Evolutionary conservation across 1,284 basidiomycete genomes (phyloP), one percentile per base, ranked within the genome.

Genomic region (Fistulina hepatica): DNA sequence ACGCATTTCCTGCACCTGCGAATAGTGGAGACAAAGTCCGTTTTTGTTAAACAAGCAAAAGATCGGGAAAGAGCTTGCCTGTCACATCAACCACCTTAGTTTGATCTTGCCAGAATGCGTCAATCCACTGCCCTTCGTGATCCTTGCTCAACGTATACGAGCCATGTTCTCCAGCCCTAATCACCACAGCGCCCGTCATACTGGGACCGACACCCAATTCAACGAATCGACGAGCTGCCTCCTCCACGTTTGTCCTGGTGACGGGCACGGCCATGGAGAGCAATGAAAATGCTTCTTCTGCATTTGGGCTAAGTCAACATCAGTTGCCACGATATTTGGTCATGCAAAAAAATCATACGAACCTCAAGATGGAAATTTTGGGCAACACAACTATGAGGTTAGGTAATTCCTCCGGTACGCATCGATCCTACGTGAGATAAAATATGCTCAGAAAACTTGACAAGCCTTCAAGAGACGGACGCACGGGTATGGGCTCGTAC

Each of bases 401-500:
- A n/a, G 74, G 69, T 4, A 92, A 59, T 52, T 92, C 81, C 45
- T 73, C 78, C 22, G 85, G 85, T 16, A 81, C 55, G 52, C 90
- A 94, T 48, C 78, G 70, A 51, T 81, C 69, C 84, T 89, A 19
- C 10, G 19, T 53, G 37, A 48, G 44, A 46, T 3, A 33, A 13
- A 34, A 22, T n/a, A 22, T 28, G 35, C 31, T 37, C 23, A 38
- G 27, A 33, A 43, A 15, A 34, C 30, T 39, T 19, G 12, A 25
- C 6, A 22, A 23, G 16, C 32, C 17, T 5, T 9, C 13, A 36
- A 24, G 34, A 36, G 17, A 20, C 4, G 34, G 37, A 63, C 76
- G 44, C 41, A 85, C 85, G 35, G 83, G 85, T 51, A 92, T 81
- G 3, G 90, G 91, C 56, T 94, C 90, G 56, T 81, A 94, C 21